Conservation (phyloP, 2,329 filamentous ascomycete species). For the Aspergillus transmontanensis region DNA sequence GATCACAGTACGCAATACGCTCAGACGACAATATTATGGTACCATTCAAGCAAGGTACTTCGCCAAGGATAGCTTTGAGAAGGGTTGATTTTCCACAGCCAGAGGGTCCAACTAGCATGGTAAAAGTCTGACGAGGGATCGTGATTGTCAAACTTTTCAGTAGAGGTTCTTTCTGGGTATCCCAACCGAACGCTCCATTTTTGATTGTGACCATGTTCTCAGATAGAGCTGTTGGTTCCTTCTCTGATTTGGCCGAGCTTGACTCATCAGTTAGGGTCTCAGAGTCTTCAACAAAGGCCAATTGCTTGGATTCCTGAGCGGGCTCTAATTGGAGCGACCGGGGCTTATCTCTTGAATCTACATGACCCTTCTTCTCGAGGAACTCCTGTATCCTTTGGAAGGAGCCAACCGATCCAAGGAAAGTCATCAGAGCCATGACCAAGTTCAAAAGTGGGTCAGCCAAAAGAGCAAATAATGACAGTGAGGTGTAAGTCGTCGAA, state of each 20-base stretch:
- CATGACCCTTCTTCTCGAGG: slow-evolving; percentile 37
- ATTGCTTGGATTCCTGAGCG: slow-evolving; percentile 22
- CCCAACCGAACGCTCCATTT: slow-evolving; percentile 52
- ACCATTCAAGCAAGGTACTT: slow-evolving; percentile 40
- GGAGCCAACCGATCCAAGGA: slow-evolving; percentile 49
- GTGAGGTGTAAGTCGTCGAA: slow-evolving; percentile 48
- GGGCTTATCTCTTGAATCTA: slow-evolving; percentile 26
- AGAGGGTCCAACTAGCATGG: slow-evolving; percentile 54
- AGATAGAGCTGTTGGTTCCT: slow-evolving; percentile 17
- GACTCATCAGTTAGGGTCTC: slow-evolving; percentile 28
- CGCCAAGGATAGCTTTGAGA: slow-evolving; percentile 49
- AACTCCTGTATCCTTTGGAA: slow-evolving; percentile 52
- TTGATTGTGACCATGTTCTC: slow-evolving; percentile 44
- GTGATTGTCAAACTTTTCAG: slow-evolving; percentile 46
- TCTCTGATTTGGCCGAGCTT: slow-evolving; percentile 25
- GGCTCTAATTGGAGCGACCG: slow-evolving; percentile 16
- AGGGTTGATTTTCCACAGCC: slow-evolving; percentile 58
- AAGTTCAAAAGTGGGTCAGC: slow-evolving; percentile 50
- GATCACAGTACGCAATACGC: slow-evolving; percentile 45
- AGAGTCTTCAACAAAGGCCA: slow-evolving; percentile 25
- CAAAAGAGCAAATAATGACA: slow-evolving; percentile 51
- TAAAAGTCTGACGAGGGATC: slow-evolving; percentile 47
- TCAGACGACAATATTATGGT: slow-evolving; percentile 33
- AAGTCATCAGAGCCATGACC: slow-evolving; percentile 49
- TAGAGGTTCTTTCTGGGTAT: slow-evolving; percentile 42